Conservation (phyloP, 441 rosid genomes). For the Aquilaria agallochum region DNA sequence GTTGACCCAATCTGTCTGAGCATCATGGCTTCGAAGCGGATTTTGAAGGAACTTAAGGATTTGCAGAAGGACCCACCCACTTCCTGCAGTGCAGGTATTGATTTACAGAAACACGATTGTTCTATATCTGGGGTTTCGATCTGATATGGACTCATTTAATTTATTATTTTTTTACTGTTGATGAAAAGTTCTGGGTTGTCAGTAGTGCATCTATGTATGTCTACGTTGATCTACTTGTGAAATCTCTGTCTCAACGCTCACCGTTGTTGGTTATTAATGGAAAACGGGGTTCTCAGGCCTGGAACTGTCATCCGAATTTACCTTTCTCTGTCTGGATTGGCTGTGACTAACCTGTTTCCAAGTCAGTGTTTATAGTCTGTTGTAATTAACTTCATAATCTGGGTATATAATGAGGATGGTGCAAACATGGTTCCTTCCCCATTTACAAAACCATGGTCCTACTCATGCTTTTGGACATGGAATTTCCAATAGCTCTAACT, state of each 20-base stretch:
- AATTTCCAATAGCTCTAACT: neutral
- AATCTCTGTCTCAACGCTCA: neutral
- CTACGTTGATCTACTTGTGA: neutral
- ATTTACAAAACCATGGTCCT: neutral
- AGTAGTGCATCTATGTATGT: neutral
- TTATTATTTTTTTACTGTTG: neutral
- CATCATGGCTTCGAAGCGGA: constrained; percentile 28
- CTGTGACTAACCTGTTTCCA: neutral
- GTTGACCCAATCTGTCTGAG: constrained; percentile 6
- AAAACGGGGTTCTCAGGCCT: neutral
- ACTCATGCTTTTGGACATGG: neutral
- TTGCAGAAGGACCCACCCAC: constrained; percentile 33
- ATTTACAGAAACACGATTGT: neutral
- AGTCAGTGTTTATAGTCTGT: neutral
- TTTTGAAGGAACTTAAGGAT: constrained; percentile 31
- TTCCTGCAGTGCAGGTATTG: constrained; percentile 28
- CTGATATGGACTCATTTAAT: neutral
- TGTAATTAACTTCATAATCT: neutral
- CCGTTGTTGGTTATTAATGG: neutral
- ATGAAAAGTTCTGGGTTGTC: neutral
- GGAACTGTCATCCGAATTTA: too few relatives aligned
- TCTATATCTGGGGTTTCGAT: too few relatives aligned
- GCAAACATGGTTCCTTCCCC: neutral
- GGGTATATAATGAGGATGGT: neutral
- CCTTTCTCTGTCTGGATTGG: neutral